phyloP scores from a whole-genome alignment of 1,284 basidiomycete genomes.

The Boletus mariae region DNA sequence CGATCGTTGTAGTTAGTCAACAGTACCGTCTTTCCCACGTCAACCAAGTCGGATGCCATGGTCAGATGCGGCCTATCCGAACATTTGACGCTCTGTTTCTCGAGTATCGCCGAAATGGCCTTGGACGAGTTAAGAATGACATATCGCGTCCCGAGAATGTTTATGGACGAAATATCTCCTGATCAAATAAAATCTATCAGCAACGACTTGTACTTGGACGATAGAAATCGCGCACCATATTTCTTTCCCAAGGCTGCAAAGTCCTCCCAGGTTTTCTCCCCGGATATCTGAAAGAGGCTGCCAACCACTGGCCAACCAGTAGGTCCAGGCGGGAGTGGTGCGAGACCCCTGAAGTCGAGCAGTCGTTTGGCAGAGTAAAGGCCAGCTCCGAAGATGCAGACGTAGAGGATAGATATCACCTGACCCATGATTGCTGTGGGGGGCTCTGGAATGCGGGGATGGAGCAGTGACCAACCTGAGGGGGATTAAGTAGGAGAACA shows the following conservation, averaged over 20 bases:
- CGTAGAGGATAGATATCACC: background rate
- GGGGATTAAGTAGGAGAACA: too few species aligned
- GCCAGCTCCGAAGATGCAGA: constrained; percentile 13
- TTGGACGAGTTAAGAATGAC: background rate
- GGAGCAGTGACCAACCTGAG: too few species aligned
- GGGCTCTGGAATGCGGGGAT: too few species aligned
- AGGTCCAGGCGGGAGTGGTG: constrained; percentile 33
- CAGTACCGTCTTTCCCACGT: constrained; percentile 17
- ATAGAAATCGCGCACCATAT: background rate
- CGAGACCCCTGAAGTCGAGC: background rate
- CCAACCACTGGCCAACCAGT: constrained; percentile 21
- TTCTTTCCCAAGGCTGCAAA: constrained; percentile 44
- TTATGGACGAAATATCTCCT: constrained; percentile 26
- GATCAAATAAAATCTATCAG: background rate
- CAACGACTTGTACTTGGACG: background rate
- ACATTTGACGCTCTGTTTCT: constrained; percentile 26
- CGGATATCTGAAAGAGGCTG: constrained; percentile 39
- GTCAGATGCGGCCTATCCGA: constrained; percentile 21
- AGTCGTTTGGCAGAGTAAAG: constrained; percentile 8
- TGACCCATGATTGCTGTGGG: background rate
- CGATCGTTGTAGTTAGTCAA: constrained; percentile 22
- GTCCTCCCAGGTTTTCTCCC: constrained; percentile 39
- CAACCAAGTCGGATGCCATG: constrained; percentile 28
- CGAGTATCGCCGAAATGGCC: constrained; percentile 24
- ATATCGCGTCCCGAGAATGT: constrained; percentile 11